These are phyloP conservation scores for Salix brachista DNA, from an alignment of 345 rosid species.

Conservation along the genomic window DNA sequence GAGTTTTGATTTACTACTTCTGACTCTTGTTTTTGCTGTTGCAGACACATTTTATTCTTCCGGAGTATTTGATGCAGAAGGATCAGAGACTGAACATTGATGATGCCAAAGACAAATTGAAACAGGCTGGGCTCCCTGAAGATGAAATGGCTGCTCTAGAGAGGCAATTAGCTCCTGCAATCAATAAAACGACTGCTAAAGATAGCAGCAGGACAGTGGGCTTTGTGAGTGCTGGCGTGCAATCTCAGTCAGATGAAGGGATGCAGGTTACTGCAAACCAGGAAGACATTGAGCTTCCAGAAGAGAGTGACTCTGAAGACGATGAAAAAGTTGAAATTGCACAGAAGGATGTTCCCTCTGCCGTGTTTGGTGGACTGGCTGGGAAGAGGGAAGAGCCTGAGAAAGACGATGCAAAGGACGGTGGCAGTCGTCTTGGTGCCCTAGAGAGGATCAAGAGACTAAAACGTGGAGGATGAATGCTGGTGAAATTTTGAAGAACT, in stretches of 20 bases:
- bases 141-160: constrained; percentile 95
- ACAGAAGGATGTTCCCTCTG: constrained; percentile 75
- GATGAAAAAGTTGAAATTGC: constrained; percentile 63
- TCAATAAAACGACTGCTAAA: constrained; percentile 31
- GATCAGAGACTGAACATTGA: constrained; percentile 68
- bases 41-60: constrained; percentile 81
- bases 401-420: constrained; percentile 26
- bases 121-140: constrained; percentile 73
- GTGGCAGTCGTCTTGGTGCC: constrained; percentile 62
- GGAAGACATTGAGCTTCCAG: constrained; percentile 86
- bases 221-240: constrained; percentile 87
- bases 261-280: constrained; percentile 38
- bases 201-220: constrained; percentile 62
- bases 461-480: constrained; percentile 29
- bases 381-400: constrained; percentile 61
- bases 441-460: constrained; percentile 76
- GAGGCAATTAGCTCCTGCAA: constrained; percentile 64
- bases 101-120: constrained; percentile 84
- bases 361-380: constrained; percentile 72
- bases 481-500: background rate
- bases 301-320: constrained; percentile 74
- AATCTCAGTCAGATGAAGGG: constrained; percentile 52
- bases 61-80: constrained; percentile 90
- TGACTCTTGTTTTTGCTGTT: constrained; percentile 18
- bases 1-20: background rate